Percentiles rank a stretch among this genome's conserved stretches.
These are phyloP conservation scores for Fusarium penzigii DNA, from an alignment of 2,329 filamentous ascomycete species.

Conservation along the genomic window DNA sequence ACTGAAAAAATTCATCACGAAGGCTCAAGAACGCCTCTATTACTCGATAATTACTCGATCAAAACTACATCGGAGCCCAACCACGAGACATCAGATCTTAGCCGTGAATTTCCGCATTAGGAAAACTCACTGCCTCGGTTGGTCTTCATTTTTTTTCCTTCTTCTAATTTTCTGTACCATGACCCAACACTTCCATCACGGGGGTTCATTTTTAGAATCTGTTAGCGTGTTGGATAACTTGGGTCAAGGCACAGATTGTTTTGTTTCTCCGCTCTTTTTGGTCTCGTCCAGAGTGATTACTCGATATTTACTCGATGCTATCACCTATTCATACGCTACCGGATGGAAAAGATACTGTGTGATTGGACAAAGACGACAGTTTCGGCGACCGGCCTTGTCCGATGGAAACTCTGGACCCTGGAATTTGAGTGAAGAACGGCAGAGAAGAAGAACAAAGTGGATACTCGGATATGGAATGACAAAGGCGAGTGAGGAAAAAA, in stretches of 20 bases:
- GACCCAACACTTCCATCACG: no score
- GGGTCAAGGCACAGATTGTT: no score
- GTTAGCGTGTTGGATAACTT: no score
- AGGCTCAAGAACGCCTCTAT: not conserved
- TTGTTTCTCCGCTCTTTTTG: not conserved
- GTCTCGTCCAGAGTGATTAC: constrained; percentile 31
- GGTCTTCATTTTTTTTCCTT: not conserved
- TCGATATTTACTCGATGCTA: constrained; percentile 50
- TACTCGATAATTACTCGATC: not conserved
- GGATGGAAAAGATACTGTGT: constrained; percentile 10
- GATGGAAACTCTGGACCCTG: constrained; percentile 19
- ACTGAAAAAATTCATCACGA: not conserved
- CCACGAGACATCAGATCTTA: not conserved
- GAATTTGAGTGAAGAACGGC: not conserved
- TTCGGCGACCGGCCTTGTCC: constrained; percentile 27
- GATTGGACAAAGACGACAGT: constrained; percentile 21
- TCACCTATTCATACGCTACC: constrained; percentile 29
- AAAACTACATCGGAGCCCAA: not conserved
- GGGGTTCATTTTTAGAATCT: no score
- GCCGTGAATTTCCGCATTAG: not conserved
- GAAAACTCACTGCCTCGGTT: not conserved
- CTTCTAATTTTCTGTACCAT: no score
- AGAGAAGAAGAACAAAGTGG: not conserved
- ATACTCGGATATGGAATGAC: not conserved
- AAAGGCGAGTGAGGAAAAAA: not conserved